Conservation (phyloP, 139 green algal genomes). For the Tetradesmus obliquus region DNA sequence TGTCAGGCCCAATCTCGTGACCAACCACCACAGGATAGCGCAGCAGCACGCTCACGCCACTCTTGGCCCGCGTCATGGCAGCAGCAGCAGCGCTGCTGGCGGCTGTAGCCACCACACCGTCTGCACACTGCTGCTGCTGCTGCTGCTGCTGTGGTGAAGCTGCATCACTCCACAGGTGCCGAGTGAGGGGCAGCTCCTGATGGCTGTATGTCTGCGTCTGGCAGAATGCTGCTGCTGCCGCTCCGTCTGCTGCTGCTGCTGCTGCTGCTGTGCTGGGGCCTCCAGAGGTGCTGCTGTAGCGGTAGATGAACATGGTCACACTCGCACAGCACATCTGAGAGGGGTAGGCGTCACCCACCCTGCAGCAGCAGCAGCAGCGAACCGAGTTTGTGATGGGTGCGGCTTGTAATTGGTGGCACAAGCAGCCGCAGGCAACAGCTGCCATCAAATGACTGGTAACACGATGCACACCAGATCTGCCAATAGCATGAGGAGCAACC, state of each 20-base stretch:
- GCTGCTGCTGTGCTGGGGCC: neutral
- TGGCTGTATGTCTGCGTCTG: constrained; percentile 53
- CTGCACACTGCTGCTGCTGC: constrained; percentile 12
- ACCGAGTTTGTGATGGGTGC: constrained; percentile 31
- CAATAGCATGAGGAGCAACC: neutral
- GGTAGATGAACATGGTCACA: constrained; percentile 77
- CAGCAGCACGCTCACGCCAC: constrained; percentile 49
- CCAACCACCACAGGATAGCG: constrained; percentile 70
- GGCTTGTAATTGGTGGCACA: no score
- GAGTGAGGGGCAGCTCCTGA: constrained; percentile 29
- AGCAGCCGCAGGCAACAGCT: no score
- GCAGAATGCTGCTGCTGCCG: constrained; percentile 32
- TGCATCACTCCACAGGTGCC: constrained; percentile 26
- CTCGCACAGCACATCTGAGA: constrained; percentile 80
- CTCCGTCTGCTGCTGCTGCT: neutral
- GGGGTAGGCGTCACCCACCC: constrained; percentile 79
- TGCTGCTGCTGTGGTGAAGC: neutral
- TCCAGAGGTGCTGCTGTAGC: constrained; percentile 58
- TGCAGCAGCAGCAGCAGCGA: constrained; percentile 50
- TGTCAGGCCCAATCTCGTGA: constrained; percentile 71
- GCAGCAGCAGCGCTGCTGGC: constrained; percentile 2
- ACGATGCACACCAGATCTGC: no score
- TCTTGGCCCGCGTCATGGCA: neutral
- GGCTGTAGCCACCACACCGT: neutral
- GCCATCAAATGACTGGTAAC: no score